Base-by-base conservation (phyloP, 495 filamentous ascomycete genomes). In the Lasiosphaeriaceae sp. region DNA sequence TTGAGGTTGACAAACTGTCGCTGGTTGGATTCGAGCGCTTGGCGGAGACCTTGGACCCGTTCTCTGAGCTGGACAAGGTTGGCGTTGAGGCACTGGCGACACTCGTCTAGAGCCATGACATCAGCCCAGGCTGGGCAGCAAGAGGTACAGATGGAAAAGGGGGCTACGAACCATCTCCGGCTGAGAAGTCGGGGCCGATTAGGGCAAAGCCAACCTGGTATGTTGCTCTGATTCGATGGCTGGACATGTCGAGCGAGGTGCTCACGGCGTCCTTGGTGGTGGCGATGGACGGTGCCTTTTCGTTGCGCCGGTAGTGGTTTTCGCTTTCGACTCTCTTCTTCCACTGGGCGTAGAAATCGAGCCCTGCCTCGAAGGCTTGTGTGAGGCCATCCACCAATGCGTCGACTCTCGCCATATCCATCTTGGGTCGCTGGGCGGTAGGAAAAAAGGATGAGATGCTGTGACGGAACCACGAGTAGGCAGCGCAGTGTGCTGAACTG, bases 301-400 rank as follows among this genome's bases (percentile, higher is more conserved):
- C 47, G 14, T 52, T 49, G 21, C 21, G 52, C 9, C 39, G 54
- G 19, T 56, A 55, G 50, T 57, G 54, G 47, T 56, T 62, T 35
- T 44, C 44, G 45, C 46, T 50, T 37, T 67, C 63, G 35, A 66
- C 65, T 26, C 59, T 58, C 57, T 59, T 57, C 56, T 65, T 65
- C 69, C 67, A 75, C 19, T 54, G 56, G n/a, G 62, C 60, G 63
- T 72, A 69, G 47, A 65, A 67, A 39, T 71, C 67, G 11, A 73
- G 64, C 9, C 68, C 70, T 21, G 62, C 61, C 17, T 66, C 63
- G 54, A 71, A 73, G 8, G 66, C 62, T 23, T 62, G 59, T 11
- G 60, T 56, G 8, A 74, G 55, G 55, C 60, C 62, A 29, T 65
- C 57, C 37, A 74, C 65, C 46, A 70, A 54, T 39, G 53, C 58